Evolutionary conservation across 441 rosid genomes (phyloP).

Genomic region (Biscutella auriculata): DNA sequence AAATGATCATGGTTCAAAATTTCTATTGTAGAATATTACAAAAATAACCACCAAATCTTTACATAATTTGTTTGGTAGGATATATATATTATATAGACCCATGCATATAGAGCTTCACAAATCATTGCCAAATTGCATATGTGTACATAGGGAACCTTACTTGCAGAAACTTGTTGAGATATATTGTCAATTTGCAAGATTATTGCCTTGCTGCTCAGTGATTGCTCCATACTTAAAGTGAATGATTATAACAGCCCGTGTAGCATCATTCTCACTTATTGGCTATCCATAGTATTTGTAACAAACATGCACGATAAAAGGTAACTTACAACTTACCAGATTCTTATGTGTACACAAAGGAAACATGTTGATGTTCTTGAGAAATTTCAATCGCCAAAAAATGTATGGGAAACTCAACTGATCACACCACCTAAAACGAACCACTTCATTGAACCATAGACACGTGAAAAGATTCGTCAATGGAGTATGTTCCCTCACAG

Average conservation of each 20-base stretch:
- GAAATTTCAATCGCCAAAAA: slow-evolving; percentile 70
- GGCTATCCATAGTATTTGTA: slow-evolving; percentile 31
- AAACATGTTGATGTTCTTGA: slow-evolving; percentile 62
- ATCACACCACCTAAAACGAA: slow-evolving; percentile 91
- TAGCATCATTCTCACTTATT: slow-evolving; percentile 74
- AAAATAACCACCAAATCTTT: no score
- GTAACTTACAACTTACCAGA: no score
- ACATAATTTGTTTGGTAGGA: no score
- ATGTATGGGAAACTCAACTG: slow-evolving; percentile 93
- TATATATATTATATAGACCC: no score
- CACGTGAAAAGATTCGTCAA: slow-evolving; percentile 75
- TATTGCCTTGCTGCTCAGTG: slow-evolving; percentile 57
- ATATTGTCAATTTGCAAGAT: slow-evolving; percentile 58
- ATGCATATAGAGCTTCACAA: background rate
- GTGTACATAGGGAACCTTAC: slow-evolving; percentile 28
- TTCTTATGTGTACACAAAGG: slow-evolving; percentile 87
- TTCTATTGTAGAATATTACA: no score
- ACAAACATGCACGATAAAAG: background rate
- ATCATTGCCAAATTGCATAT: background rate
- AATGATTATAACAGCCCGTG: slow-evolving; percentile 61
- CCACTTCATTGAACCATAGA: slow-evolving; percentile 97
- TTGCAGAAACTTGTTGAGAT: slow-evolving; percentile 65
- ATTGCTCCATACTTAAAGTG: slow-evolving; percentile 44
- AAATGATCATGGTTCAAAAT: no score
- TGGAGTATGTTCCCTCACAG: slow-evolving; percentile 79